These are phyloP conservation scores for Alloteropsis semialata DNA, from an alignment of 176 grass and related monocot genomes.

Conservation along the genomic window DNA sequence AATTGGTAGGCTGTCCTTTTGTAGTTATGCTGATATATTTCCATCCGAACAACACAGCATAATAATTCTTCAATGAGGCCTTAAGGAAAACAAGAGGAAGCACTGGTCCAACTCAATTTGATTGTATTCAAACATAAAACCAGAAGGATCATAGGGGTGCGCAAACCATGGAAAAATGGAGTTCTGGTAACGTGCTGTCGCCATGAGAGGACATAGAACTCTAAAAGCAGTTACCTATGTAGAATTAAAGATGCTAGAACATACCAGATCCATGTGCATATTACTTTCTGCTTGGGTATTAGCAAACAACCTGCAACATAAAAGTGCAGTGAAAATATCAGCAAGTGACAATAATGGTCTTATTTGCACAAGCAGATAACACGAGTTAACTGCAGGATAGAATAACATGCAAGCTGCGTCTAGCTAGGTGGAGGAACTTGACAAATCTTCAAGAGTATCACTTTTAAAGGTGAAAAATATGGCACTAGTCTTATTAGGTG, in stretches of 20 bases:
- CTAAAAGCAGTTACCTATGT: neutral
- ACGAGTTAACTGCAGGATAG: neutral
- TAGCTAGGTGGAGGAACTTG: neutral
- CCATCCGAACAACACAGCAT: neutral
- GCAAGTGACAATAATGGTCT: slow-evolving; percentile 3
- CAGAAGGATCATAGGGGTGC: neutral
- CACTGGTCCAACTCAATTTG: neutral
- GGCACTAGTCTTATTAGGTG: neutral
- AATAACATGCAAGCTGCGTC: neutral
- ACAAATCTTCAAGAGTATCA: neutral
- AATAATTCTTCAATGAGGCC: neutral
- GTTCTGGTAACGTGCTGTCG: neutral
- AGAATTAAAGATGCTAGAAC: slow-evolving; percentile 14
- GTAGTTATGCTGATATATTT: neutral
- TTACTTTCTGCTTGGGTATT: slow-evolving; percentile 55
- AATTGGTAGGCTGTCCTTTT: neutral
- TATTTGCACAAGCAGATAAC: slow-evolving; percentile 6
- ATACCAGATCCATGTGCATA: slow-evolving; percentile 67
- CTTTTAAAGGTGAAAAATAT: neutral
- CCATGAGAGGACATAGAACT: neutral
- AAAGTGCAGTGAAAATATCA: slow-evolving; percentile 23
- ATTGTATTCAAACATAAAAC: neutral
- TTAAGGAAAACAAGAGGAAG: neutral
- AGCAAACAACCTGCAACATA: slow-evolving; percentile 59
- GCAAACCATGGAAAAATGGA: neutral